A percentile compares a stretch with the other conserved stretches of the same genome.
Evolutionary conservation across 129 eudicot genomes (phyloP).

Genomic region (Gnaphalium uliginosum): DNA sequence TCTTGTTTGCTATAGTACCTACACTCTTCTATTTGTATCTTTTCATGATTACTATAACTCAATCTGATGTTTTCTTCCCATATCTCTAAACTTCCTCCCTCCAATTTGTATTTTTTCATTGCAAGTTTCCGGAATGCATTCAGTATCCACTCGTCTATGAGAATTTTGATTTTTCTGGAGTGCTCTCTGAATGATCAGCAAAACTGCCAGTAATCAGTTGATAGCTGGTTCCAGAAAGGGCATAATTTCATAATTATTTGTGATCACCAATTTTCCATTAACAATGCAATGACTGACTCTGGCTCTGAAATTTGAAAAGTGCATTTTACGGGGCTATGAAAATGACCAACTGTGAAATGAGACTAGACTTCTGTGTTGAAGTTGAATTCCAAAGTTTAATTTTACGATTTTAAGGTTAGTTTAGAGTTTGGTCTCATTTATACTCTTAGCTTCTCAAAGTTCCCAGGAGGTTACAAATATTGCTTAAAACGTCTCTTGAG

Average conservation of each 20-base stretch:
- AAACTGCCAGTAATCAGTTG: not conserved
- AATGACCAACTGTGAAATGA: slow-evolving; percentile 5
- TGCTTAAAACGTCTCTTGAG: not conserved
- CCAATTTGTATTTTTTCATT: not conserved
- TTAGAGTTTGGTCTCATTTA: not conserved
- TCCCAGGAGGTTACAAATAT: not conserved
- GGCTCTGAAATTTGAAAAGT: not conserved
- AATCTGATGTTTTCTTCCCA: not conserved
- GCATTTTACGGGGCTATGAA: slow-evolving; percentile 3
- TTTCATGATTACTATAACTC: not conserved
- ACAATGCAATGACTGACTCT: not conserved
- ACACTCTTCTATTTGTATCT: not conserved
- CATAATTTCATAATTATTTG: not conserved
- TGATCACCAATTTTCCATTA: not conserved
- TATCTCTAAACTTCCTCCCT: not conserved
- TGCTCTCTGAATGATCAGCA: not conserved
- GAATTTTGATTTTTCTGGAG: not conserved
- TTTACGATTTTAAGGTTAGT: slow-evolving; percentile 6
- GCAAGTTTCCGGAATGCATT: not conserved
- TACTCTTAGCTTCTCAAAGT: not conserved
- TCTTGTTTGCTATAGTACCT: not conserved
- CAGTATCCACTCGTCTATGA: not conserved
- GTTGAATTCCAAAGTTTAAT: not conserved
- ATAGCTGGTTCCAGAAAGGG: slow-evolving; percentile 2
- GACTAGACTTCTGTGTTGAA: not conserved